phyloP scores from a whole-genome alignment of 805 yeast genomes.

The Cyberlindnera misumaiensis region DNA sequence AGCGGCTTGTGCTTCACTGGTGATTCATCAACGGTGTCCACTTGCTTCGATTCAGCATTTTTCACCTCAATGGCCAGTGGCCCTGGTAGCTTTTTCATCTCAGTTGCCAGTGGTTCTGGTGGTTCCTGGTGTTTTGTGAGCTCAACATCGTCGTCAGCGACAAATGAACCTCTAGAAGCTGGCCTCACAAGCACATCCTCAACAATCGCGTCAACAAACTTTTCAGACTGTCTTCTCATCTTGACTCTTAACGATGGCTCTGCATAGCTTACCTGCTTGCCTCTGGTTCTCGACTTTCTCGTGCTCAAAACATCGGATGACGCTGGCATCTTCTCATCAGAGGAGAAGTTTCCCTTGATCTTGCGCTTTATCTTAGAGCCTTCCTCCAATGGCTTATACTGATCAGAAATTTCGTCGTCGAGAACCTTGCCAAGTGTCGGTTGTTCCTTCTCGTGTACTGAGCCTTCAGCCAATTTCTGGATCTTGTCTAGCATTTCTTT shows the following conservation, averaged over 20 bases:
- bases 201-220: conserved; percentile 53
- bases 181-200: conserved; percentile 12
- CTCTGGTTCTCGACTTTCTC: conserved; percentile 42
- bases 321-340: conserved; percentile 36
- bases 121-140: neutral
- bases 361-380: conserved; percentile 22
- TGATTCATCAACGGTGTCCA: neutral
- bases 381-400: conserved; percentile 18
- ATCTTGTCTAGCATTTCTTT: conserved; percentile 9
- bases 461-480: conserved; percentile 14
- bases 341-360: conserved; percentile 22
- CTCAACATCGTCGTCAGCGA: neutral
- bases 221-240: conserved; percentile 59
- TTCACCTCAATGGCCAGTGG: too few relatives aligned
- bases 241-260: conserved; percentile 62
- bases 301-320: conserved; percentile 13
- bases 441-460: conserved; percentile 8
- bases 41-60: neutral
- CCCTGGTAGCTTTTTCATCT: too few relatives aligned
- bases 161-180: neutral
- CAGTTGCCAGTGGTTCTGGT: too few relatives aligned
- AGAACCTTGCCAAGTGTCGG: neutral
- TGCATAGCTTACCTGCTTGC: conserved; percentile 57
- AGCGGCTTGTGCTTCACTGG: conserved; percentile 12
- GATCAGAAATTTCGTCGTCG: conserved; percentile 15